These are phyloP conservation scores for Elaeis guineensis DNA, from an alignment of 176 grass and related monocot species.

Conservation along the genomic window DNA sequence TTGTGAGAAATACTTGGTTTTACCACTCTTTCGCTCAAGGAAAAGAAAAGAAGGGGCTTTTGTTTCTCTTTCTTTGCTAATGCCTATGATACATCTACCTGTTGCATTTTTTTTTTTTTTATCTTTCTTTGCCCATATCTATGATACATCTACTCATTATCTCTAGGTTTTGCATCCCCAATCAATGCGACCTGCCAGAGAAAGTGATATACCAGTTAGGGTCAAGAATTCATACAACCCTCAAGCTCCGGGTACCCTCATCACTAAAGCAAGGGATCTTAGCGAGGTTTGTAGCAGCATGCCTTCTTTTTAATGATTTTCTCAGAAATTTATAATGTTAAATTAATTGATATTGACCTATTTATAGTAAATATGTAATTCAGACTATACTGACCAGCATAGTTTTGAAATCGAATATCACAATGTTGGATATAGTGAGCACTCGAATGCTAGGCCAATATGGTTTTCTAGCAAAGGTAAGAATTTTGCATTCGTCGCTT, in stretches of 20 bases:
- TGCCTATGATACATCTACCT: too few relatives aligned
- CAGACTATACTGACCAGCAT: constrained; percentile 94
- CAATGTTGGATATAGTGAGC: constrained; percentile 95
- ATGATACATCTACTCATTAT: neutral
- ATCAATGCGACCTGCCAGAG: constrained; percentile 91
- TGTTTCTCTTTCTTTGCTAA: too few relatives aligned
- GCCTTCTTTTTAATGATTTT: constrained; percentile 1
- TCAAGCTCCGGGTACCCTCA: constrained; percentile 82
- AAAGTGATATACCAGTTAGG: constrained; percentile 81
- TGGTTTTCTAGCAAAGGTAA: constrained; percentile 93
- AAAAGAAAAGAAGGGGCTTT: too few relatives aligned
- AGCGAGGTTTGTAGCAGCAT: constrained; percentile 51
- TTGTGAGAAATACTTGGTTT: too few relatives aligned
- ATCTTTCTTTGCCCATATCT: too few relatives aligned
- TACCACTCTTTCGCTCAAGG: too few relatives aligned
- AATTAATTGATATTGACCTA: too few relatives aligned
- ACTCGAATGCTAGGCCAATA: constrained; percentile 91
- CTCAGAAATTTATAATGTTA: too few relatives aligned
- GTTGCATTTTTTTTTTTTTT: too few relatives aligned
- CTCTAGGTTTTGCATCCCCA: constrained; percentile 86
- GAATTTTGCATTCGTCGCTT: neutral
- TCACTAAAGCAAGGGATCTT: constrained; percentile 88
- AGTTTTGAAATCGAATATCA: constrained; percentile 95
- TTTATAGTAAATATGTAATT: neutral
- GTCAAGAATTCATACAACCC: constrained; percentile 96